Percentiles rank a stretch among this genome's conserved stretches.
phyloP scores from a whole-genome alignment of 345 rosid species.

The Euphorbia peplus region DNA sequence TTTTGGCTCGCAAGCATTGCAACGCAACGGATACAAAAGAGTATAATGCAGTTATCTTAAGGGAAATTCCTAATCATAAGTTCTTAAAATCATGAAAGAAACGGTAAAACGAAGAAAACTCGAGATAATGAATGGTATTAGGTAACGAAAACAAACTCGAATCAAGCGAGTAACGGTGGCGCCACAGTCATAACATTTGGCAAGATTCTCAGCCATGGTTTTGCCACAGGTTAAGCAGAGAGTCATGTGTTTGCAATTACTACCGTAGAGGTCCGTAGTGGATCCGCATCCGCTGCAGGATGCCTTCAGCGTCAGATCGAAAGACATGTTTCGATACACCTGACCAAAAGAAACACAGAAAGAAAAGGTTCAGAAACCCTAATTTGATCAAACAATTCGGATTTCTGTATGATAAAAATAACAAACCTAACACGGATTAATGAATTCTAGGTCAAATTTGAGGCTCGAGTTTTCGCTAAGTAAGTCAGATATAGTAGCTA shows the following conservation, averaged over 20 bases:
- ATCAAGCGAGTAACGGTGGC: slow-evolving; percentile 66
- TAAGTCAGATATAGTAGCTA: too few relatives aligned
- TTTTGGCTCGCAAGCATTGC: too few relatives aligned
- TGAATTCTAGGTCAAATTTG: neutral
- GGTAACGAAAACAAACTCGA: slow-evolving; percentile 40
- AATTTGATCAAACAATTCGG: neutral
- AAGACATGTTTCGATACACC: slow-evolving; percentile 44
- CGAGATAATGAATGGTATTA: neutral
- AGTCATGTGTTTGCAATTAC: slow-evolving; percentile 94
- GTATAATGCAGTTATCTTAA: neutral
- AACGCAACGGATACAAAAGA: too few relatives aligned
- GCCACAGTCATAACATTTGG: slow-evolving; percentile 85
- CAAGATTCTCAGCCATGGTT: slow-evolving; percentile 76
- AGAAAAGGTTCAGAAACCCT: neutral
- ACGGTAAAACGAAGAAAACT: neutral
- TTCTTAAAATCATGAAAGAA: neutral
- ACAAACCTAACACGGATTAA: too few relatives aligned
- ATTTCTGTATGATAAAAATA: too few relatives aligned
- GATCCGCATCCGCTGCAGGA: slow-evolving; percentile 79
- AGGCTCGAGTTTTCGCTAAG: too few relatives aligned
- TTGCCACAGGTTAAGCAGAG: slow-evolving; percentile 82
- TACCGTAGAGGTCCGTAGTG: slow-evolving; percentile 68
- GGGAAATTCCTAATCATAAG: neutral
- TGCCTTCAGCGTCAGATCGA: slow-evolving; percentile 67
- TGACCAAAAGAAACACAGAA: neutral